These are phyloP conservation scores for Epithele typhae DNA, from an alignment of 768 basidiomycete species.

Conservation along the genomic window DNA sequence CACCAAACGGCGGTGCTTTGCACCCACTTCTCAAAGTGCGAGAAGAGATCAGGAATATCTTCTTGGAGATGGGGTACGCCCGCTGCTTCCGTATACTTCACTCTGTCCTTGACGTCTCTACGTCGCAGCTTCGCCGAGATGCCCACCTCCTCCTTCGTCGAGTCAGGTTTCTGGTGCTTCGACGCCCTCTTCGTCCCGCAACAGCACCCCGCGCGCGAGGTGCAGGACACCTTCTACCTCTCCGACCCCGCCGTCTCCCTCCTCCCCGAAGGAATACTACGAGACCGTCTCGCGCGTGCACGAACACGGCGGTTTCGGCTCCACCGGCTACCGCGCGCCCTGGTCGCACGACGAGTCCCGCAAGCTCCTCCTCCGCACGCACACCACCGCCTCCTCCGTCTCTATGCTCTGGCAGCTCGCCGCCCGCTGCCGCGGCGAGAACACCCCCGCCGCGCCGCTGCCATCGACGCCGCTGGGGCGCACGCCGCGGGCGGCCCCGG, in stretches of 20 bases:
- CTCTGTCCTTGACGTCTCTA: not conserved
- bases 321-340: constrained; percentile 94
- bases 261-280: constrained; percentile 77
- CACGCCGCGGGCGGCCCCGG: constrained; percentile 30
- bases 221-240: constrained; percentile 98
- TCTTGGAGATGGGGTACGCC: constrained; percentile 96
- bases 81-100: not conserved
- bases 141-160: constrained; percentile 94
- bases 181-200: constrained; percentile 98
- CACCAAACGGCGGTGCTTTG: constrained; percentile 85
- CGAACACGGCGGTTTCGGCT: constrained; percentile 84
- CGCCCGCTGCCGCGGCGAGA: constrained; percentile 69
- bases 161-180: constrained; percentile 99
- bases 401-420: constrained; percentile 94
- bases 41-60: constrained; percentile 96
- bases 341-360: constrained; percentile 91
- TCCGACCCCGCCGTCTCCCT: constrained; percentile 84
- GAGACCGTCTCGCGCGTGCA: constrained; percentile 80
- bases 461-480: constrained; percentile 17
- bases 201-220: constrained; percentile 95
- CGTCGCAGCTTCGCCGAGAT: constrained; percentile 90
- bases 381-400: constrained; percentile 93
- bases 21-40: constrained; percentile 97
- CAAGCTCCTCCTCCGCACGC: constrained; percentile 91
- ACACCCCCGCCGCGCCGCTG: constrained; percentile 25